phyloP scores from a whole-genome alignment of 2,329 filamentous ascomycete species.

The Akanthomyces lecanii region DNA sequence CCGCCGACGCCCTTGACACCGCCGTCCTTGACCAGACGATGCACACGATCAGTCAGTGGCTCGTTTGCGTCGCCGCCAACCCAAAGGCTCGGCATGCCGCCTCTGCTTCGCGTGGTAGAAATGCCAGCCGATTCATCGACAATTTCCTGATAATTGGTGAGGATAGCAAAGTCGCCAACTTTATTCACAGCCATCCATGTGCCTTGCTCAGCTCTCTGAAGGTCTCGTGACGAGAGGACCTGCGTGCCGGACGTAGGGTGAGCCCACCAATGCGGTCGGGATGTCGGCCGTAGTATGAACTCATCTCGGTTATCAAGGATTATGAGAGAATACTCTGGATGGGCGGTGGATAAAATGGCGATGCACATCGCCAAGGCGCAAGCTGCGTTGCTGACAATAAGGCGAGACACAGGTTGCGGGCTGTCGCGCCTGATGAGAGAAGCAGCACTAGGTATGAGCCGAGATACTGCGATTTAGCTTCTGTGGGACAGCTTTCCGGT shows the following conservation, averaged over 20 bases:
- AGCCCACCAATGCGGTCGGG: conserved; percentile 61
- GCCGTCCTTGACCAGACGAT: conserved; percentile 47
- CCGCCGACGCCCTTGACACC: conserved; percentile 59
- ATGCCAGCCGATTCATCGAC: conserved; percentile 41
- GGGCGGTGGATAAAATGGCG: conserved; percentile 68
- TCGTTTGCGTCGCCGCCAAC: conserved; percentile 47
- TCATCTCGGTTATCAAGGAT: conserved; percentile 76
- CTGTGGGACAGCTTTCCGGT: neutral
- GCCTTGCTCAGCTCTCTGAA: conserved; percentile 57
- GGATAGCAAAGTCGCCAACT: conserved; percentile 55
- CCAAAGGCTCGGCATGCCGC: conserved; percentile 62
- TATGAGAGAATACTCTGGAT: conserved; percentile 71
- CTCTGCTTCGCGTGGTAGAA: conserved; percentile 45
- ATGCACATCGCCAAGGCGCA: conserved; percentile 74
- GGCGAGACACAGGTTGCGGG: neutral
- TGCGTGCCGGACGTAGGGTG: conserved; percentile 38
- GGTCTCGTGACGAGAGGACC: conserved; percentile 58
- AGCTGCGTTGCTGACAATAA: conserved; percentile 41
- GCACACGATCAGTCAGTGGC: conserved; percentile 46
- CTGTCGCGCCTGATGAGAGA: neutral
- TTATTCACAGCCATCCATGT: conserved; percentile 64
- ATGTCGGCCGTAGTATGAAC: conserved; percentile 61
- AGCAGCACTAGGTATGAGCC: neutral
- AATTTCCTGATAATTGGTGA: conserved; percentile 64
- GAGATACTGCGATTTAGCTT: neutral